phyloP scores from a whole-genome alignment of 768 basidiomycete species.

The Phylloporus scabripes region DNA sequence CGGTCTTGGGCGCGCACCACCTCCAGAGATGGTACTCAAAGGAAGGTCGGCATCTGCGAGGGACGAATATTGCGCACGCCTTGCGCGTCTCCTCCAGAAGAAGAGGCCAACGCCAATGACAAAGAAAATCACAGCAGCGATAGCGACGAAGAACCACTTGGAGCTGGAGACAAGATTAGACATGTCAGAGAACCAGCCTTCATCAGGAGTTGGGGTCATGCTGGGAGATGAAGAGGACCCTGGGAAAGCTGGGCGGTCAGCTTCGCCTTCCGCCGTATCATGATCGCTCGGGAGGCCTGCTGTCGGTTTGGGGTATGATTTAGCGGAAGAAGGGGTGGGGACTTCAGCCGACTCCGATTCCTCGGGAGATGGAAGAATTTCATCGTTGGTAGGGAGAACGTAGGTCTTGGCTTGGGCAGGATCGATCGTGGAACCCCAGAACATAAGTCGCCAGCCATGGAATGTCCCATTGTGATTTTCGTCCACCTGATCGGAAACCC shows the following conservation, averaged over 20 bases:
- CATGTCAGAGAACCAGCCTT: constrained; percentile 83
- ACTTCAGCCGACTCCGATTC: constrained; percentile 37
- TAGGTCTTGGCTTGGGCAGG: constrained; percentile 58
- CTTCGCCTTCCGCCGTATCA: constrained; percentile 72
- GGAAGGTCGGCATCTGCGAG: constrained; percentile 65
- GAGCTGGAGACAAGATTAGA: constrained; percentile 65
- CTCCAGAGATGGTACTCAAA: constrained; percentile 62
- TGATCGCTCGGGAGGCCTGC: constrained; percentile 84
- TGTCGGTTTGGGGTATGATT: constrained; percentile 78
- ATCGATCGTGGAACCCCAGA: constrained; percentile 89
- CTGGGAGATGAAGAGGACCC: constrained; percentile 33
- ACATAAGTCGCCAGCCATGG: constrained; percentile 85
- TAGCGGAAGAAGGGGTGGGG: constrained; percentile 44
- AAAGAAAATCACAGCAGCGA: constrained; percentile 75
- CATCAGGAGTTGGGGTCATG: constrained; percentile 58
- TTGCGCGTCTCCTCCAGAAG: constrained; percentile 67
- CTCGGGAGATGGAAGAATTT: constrained; percentile 44
- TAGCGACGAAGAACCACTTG: constrained; percentile 87
- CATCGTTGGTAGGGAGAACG: constrained; percentile 49
- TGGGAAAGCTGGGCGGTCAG: constrained; percentile 67
- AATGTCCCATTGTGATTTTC: constrained; percentile 57
- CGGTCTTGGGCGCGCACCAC: constrained; percentile 32
- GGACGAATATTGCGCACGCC: constrained; percentile 47
- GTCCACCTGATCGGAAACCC: constrained; percentile 75
- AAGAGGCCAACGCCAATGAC: constrained; percentile 63